Evolutionary conservation across 768 basidiomycete genomes (phyloP).

Genomic region (Mrakia blollopis): DNA sequence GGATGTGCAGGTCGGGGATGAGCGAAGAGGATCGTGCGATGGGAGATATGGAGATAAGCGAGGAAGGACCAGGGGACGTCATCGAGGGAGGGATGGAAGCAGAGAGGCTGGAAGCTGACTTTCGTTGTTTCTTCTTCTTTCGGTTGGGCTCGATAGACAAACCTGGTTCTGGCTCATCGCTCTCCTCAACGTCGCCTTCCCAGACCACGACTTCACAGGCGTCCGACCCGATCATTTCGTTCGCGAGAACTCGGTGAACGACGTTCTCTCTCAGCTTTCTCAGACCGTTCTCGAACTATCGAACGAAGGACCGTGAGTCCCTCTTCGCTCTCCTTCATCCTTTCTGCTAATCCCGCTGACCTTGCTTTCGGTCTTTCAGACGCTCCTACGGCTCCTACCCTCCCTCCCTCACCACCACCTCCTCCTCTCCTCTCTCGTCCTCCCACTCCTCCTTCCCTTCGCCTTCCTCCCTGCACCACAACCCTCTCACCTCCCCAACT

Average conservation of each 20-base stretch:
- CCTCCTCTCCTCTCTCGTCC: conserved; percentile 22
- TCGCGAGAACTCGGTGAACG: conserved; percentile 31
- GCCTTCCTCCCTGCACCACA: background rate
- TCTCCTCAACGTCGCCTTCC: conserved; percentile 93
- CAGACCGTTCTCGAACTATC: conserved; percentile 30
- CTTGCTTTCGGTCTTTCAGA: background rate
- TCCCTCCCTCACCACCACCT: conserved; percentile 11
- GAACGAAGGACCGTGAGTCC: conserved; percentile 12
- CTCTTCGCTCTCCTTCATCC: background rate
- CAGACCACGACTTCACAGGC: conserved; percentile 94
- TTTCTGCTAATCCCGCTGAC: background rate
- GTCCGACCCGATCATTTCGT: conserved; percentile 85
- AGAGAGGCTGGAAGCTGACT: background rate
- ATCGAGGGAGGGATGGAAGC: background rate
- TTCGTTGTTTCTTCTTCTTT: background rate
- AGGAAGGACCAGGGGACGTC: background rate
- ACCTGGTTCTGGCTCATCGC: conserved; percentile 93
- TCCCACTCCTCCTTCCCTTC: conserved; percentile 21
- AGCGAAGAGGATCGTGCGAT: background rate
- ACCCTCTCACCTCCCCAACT: conserved; percentile 10
- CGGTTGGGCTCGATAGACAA: conserved; percentile 47
- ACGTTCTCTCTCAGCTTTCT: conserved; percentile 25
- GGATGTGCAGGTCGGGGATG: background rate
- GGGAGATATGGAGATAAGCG: background rate
- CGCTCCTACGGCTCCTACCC: conserved; percentile 29